Conservation (phyloP, 768 basidiomycete genomes). For the Pleurotus giganteus region DNA sequence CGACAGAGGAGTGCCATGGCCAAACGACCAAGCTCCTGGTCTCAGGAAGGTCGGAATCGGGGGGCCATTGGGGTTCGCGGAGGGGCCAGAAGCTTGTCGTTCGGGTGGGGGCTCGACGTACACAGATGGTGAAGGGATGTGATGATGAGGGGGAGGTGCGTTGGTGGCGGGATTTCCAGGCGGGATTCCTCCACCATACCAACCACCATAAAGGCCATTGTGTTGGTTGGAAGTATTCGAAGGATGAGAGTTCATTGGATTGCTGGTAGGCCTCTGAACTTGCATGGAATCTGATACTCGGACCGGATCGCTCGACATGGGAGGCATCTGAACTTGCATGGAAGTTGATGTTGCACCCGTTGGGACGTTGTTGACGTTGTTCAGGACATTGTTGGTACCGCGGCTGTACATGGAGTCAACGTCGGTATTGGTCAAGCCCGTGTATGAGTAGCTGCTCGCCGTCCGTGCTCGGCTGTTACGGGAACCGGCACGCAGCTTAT, state of each 20-base stretch:
- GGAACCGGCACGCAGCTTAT: constrained; percentile 2
- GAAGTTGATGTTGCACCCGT: neutral
- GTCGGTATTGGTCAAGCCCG: neutral
- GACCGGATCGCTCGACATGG: neutral
- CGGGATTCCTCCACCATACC: neutral
- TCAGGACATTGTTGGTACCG: neutral
- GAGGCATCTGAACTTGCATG: neutral
- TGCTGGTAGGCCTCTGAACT: neutral
- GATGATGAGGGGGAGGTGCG: neutral
- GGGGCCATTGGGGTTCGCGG: neutral
- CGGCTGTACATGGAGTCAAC: neutral
- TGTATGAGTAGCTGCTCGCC: neutral
- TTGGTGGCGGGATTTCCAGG: neutral
- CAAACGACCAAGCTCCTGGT: neutral
- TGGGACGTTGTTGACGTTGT: neutral
- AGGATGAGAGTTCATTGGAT: neutral
- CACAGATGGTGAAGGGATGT: neutral
- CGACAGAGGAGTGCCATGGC: neutral
- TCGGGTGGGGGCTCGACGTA: neutral
- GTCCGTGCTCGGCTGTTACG: neutral
- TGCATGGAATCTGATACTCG: neutral
- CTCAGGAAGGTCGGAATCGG: neutral
- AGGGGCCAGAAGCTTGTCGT: neutral
- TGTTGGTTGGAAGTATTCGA: neutral
- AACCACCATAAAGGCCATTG: neutral